Evolutionary conservation across 768 basidiomycete genomes (phyloP).

Genomic region (Tulasnella sp.): DNA sequence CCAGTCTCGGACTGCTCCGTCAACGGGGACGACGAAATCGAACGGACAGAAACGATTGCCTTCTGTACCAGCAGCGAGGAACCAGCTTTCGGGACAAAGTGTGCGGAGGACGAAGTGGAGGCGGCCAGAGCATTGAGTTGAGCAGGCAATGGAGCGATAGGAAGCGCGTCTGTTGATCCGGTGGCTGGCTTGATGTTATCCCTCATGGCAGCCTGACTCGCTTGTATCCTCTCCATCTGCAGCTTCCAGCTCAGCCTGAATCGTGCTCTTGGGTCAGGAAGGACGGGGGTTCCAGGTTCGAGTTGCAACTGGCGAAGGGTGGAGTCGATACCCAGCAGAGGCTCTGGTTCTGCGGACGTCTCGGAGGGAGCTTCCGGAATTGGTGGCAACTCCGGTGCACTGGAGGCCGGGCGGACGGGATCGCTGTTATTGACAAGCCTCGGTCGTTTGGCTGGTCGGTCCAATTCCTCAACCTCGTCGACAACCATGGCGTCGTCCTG

Average conservation of each 20-base stretch:
- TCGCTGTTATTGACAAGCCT: not conserved
- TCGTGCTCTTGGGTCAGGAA: slow-evolving; percentile 4
- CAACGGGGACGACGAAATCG: slow-evolving; percentile 9
- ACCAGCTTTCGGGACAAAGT: not conserved
- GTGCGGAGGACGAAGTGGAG: not conserved
- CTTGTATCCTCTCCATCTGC: slow-evolving; percentile 8
- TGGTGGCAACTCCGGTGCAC: not conserved
- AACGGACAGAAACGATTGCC: not conserved
- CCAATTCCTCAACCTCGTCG: not conserved
- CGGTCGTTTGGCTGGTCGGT: not conserved
- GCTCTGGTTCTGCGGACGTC: not conserved
- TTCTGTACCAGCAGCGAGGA: not conserved
- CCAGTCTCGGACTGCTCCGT: slow-evolving; percentile 15
- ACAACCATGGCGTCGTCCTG: not conserved
- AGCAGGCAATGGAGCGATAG: not conserved
- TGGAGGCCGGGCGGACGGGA: not conserved
- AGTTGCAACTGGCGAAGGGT: slow-evolving; percentile 1
- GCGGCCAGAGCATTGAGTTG: not conserved
- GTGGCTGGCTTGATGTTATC: not conserved
- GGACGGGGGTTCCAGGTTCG: slow-evolving; percentile 9
- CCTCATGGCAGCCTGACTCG: not conserved
- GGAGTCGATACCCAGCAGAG: slow-evolving; percentile 1
- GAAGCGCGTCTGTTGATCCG: not conserved
- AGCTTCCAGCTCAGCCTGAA: slow-evolving; percentile 1
- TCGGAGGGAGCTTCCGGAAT: not conserved